Conservation (phyloP, 352 stramenopile genomes). For the Plasmopara muralis region DNA sequence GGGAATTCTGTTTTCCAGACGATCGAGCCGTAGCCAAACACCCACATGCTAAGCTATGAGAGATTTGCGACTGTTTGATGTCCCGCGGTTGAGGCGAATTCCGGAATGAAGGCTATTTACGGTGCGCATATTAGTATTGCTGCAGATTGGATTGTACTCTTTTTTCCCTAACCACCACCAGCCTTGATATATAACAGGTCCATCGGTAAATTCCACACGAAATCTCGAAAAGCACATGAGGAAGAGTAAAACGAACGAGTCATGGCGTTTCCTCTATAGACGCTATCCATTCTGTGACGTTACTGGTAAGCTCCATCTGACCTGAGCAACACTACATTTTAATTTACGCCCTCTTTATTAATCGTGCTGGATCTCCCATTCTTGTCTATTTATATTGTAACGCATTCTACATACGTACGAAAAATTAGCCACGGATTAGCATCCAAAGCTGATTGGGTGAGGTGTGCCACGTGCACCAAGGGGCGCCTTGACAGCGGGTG, state of each 20-base stretch:
- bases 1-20: constrained; percentile 75
- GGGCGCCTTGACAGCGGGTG: background rate
- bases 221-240: constrained; percentile 4
- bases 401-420: background rate
- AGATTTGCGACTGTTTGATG: constrained; percentile 7
- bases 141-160: background rate
- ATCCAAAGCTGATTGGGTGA: constrained; percentile 17
- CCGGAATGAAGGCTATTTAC: constrained; percentile 19
- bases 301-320: background rate
- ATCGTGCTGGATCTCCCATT: background rate
- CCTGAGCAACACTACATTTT: background rate
- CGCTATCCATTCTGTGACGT: background rate
- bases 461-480: constrained; percentile 20
- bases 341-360: background rate
- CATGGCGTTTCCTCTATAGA: background rate
- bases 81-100: constrained; percentile 22
- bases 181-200: constrained; percentile 5
- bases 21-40: constrained; percentile 82
- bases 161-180: constrained; percentile 10
- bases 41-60: constrained; percentile 45
- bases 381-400: constrained; percentile 13
- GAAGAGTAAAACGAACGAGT: background rate
- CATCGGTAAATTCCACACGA: background rate
- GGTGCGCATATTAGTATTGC: background rate
- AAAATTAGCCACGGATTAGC: background rate